Evolutionary conservation across 352 stramenopile genomes (phyloP).

Genomic region (Phytophthora boehmeriae): DNA sequence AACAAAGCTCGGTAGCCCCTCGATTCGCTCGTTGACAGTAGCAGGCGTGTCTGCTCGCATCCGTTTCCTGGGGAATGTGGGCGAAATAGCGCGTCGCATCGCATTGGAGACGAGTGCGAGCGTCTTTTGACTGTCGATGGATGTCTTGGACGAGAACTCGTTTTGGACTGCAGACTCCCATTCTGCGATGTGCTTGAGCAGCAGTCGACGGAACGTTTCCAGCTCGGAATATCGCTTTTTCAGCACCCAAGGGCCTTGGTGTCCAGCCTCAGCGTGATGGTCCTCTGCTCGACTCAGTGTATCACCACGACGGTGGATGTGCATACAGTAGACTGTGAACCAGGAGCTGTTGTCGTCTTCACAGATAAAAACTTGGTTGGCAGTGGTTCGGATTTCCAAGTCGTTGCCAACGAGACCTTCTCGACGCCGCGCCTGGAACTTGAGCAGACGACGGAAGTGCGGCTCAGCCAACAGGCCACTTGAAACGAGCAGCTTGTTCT

Average conservation of each 20-base stretch:
- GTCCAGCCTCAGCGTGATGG: slow-evolving; percentile 3
- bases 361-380: slow-evolving; percentile 22
- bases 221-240: slow-evolving; percentile 70
- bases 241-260: slow-evolving; percentile 44
- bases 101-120: slow-evolving; percentile 54
- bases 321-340: slow-evolving; percentile 64
- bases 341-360: slow-evolving; percentile 20
- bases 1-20: slow-evolving; percentile 51
- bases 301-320: slow-evolving; percentile 39
- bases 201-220: slow-evolving; percentile 37
- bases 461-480: slow-evolving; percentile 44
- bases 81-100: slow-evolving; percentile 48
- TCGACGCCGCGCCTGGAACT: slow-evolving; percentile 65
- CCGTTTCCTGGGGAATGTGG: slow-evolving; percentile 57
- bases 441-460: slow-evolving; percentile 57
- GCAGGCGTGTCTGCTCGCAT: slow-evolving; percentile 44
- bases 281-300: slow-evolving; percentile 13
- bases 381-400: slow-evolving; percentile 49
- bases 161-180: slow-evolving; percentile 41
- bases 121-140: slow-evolving; percentile 28
- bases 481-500: slow-evolving; percentile 25
- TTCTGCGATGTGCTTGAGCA: slow-evolving; percentile 46
- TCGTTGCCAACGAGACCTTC: slow-evolving; percentile 41
- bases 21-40: slow-evolving; percentile 43
- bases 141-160: slow-evolving; percentile 32